Evolutionary conservation across 2,329 filamentous ascomycete genomes (phyloP).

Genomic region (Apiospora phragmitis): DNA sequence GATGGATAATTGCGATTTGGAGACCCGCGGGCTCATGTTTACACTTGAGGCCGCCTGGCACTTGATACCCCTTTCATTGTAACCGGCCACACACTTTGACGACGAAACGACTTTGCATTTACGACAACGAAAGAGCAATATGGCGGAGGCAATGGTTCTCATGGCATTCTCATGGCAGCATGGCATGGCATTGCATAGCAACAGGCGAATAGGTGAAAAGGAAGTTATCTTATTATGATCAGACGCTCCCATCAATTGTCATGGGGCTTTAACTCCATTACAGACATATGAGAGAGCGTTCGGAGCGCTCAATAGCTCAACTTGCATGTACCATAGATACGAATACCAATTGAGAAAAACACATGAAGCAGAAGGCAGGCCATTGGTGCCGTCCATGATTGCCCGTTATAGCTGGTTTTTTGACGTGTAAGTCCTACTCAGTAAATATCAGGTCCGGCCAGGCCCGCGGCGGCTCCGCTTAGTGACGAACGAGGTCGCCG

Average conservation of each 20-base stretch:
- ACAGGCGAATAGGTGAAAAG: slow-evolving; percentile 4
- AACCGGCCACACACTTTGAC: neutral
- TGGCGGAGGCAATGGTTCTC: neutral
- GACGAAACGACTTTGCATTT: neutral
- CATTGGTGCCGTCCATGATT: neutral
- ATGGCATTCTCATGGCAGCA: neutral
- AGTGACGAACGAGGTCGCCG: neutral
- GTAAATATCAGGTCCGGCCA: neutral
- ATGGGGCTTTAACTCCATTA: neutral
- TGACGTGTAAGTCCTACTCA: neutral
- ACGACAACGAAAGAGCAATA: neutral
- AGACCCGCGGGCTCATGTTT: neutral
- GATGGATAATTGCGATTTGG: slow-evolving; percentile 4
- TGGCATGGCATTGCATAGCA: neutral
- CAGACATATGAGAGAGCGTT: neutral
- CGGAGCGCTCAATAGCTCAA: neutral
- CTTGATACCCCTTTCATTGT: neutral
- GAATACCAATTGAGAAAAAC: neutral
- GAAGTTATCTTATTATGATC: slow-evolving; percentile 7
- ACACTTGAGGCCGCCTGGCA: neutral
- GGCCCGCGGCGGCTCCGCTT: neutral
- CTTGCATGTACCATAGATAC: neutral
- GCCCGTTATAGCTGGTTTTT: neutral
- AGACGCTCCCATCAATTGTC: neutral
- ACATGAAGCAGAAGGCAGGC: neutral